A percentile compares a stretch with the other conserved stretches of the same genome.
Conservation (phyloP, 495 filamentous ascomycete genomes). For the Melanomma pulvis-pyrius region DNA sequence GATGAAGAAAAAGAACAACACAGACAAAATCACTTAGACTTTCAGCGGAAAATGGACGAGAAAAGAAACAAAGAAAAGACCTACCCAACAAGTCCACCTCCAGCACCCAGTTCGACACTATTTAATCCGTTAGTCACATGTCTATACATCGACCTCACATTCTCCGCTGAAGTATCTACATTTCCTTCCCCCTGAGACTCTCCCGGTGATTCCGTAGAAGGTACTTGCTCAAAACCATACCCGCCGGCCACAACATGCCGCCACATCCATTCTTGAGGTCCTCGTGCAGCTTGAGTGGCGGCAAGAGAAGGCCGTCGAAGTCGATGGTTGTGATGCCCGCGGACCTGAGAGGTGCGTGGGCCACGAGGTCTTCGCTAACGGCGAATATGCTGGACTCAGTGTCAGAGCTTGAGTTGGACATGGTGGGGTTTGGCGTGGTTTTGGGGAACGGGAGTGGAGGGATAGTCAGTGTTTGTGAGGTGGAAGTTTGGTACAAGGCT, state of each 20-base stretch:
- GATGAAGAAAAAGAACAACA: slow-evolving; percentile 2
- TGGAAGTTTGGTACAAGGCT: too few relatives aligned
- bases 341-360: slow-evolving; percentile 64
- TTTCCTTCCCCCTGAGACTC: slow-evolving; percentile 63
- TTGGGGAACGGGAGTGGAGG: neutral
- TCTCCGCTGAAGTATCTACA: slow-evolving; percentile 74
- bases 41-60: neutral
- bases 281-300: slow-evolving; percentile 76
- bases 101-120: slow-evolving; percentile 91
- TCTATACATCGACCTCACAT: too few relatives aligned
- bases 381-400: slow-evolving; percentile 19
- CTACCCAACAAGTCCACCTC: slow-evolving; percentile 81
- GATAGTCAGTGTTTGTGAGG: neutral
- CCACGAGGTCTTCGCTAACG: slow-evolving; percentile 70
- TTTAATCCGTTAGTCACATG: slow-evolving; percentile 19
- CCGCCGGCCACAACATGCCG: slow-evolving; percentile 91
- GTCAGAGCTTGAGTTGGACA: slow-evolving; percentile 16
- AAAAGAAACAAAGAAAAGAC: slow-evolving; percentile 13
- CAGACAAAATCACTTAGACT: neutral
- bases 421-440: neutral
- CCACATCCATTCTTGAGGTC: slow-evolving; percentile 87
- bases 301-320: slow-evolving; percentile 72
- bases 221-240: slow-evolving; percentile 83
- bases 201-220: slow-evolving; percentile 69
- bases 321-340: slow-evolving; percentile 64